Base-by-base conservation (phyloP, 768 basidiomycete species). In the Boletus rufocinnamomeus region DNA sequence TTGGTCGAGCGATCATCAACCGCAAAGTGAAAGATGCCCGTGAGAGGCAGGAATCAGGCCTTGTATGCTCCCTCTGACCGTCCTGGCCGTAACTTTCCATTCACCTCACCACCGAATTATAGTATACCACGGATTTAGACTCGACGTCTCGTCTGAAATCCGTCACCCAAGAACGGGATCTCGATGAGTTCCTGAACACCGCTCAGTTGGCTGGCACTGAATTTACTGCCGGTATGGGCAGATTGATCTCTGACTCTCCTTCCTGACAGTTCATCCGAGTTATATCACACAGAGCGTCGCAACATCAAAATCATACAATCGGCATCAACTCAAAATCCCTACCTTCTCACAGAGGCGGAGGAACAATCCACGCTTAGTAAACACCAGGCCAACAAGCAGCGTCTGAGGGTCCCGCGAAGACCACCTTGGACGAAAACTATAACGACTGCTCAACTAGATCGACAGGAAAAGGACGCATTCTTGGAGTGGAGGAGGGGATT, bases 1-100 rank as follows among this genome's bases (percentile, higher is more conserved):
- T 99, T 28, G 97, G 97, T 35, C 83, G 93, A 59, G 95, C 97
- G 28, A 93, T 99, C 70, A 97, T 98, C 70, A 98, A 99, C 68
- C 86, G 85, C 63, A 87, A 89, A 75, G 83, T 83, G 19, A 73
- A 75, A 54, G 72, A 73, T 68, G 64, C 72, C 27, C 72, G 64
- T 17, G 63, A 72, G 61, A 71, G 64, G 50, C 70, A 74, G 25
- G 69, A 75, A 67, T 73, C 90, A 19, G 84, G 85, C 53, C 76
- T 93, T 60, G 91, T 92, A 68, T 61, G 87, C 73, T 37, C 38
- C 54, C 50, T 28, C 44, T 14, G 52, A 27, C 11, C 2, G 13
- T 45, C 58, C 34, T 30, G 19, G 7, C 43, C 58, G 49, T n/a
- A 35, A 16, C 17, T 49, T 14, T 32, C 27, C 28, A 21, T 41